Percentiles rank a stretch among this genome's conserved stretches.
Evolutionary conservation across 495 filamentous ascomycete species (phyloP).

Genomic region (Trichoderma gamsii): DNA sequence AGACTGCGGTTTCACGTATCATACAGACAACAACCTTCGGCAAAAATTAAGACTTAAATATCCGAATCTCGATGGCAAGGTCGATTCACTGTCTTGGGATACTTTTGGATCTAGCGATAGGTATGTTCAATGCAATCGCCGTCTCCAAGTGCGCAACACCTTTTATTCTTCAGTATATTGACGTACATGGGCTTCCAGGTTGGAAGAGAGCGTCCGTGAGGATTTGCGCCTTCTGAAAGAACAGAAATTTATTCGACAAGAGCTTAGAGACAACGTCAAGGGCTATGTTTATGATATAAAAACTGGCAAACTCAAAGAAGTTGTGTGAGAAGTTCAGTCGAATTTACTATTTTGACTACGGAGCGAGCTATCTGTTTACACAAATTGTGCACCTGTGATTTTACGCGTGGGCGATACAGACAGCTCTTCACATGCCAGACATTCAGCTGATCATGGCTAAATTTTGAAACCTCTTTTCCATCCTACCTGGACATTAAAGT

Average conservation of each 20-base stretch:
- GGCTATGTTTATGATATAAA: neutral
- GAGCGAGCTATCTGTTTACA: too few species aligned
- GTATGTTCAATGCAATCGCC: neutral
- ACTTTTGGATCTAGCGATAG: neutral
- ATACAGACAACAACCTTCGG: neutral
- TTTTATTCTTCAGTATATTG: neutral
- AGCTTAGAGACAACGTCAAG: neutral
- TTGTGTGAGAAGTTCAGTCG: too few species aligned
- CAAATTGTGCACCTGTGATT: too few species aligned
- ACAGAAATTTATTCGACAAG: neutral
- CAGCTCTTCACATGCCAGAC: too few species aligned
- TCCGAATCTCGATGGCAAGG: neutral
- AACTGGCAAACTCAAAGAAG: neutral
- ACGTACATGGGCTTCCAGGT: neutral
- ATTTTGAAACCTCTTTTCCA: too few species aligned
- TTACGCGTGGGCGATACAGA: too few species aligned
- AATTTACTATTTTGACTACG: too few species aligned
- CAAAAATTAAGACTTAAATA: neutral
- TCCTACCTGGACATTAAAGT: too few species aligned
- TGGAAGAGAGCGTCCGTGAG: neutral
- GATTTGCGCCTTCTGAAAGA: neutral
- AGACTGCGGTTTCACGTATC: neutral
- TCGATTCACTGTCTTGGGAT: neutral
- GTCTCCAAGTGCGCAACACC: neutral
- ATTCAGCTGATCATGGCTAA: too few species aligned